A percentile compares a stretch with the other conserved stretches of the same genome.
Evolutionary conservation across 805 yeast genomes (phyloP).

Genomic region (Diddensiella transvaalensis): DNA sequence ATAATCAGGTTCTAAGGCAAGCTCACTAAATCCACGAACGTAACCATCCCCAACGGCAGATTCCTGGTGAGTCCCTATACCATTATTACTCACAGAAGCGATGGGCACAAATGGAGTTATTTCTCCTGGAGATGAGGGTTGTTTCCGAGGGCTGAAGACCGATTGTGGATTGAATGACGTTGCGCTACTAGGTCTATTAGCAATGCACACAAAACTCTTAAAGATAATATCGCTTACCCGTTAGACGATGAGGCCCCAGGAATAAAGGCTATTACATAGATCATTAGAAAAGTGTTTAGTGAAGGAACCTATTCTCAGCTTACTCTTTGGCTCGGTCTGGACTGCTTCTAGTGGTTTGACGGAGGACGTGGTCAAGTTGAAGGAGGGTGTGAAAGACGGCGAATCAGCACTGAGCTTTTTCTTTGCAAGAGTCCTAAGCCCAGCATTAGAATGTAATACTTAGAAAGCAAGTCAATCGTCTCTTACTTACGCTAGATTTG

Average conservation of each 20-base stretch:
- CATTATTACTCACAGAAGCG: neutral
- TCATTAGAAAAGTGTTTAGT: neutral
- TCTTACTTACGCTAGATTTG: neutral
- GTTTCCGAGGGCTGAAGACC: slow-evolving; percentile 15
- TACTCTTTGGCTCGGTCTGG: neutral
- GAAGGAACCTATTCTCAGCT: neutral
- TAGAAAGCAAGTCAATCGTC: too few species aligned
- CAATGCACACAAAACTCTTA: too few species aligned
- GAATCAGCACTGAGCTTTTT: slow-evolving; percentile 53
- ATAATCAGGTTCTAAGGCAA: slow-evolving; percentile 1
- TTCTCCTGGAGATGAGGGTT: neutral
- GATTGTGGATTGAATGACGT: slow-evolving; percentile 19
- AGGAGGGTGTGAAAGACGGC: slow-evolving; percentile 51
- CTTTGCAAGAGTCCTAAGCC: slow-evolving; percentile 21
- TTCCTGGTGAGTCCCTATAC: too few species aligned
- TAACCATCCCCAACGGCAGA: neutral
- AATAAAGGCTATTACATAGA: slow-evolving; percentile 12
- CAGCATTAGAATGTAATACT: neutral
- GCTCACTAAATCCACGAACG: neutral
- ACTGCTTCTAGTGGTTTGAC: neutral
- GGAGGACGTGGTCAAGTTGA: slow-evolving; percentile 8
- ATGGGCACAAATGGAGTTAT: slow-evolving; percentile 7
- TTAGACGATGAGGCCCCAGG: slow-evolving; percentile 13
- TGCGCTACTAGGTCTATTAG: too few species aligned
- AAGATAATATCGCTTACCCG: neutral